Conservation (phyloP, 331 rosid species). For the Rosa hybrid region DNA sequence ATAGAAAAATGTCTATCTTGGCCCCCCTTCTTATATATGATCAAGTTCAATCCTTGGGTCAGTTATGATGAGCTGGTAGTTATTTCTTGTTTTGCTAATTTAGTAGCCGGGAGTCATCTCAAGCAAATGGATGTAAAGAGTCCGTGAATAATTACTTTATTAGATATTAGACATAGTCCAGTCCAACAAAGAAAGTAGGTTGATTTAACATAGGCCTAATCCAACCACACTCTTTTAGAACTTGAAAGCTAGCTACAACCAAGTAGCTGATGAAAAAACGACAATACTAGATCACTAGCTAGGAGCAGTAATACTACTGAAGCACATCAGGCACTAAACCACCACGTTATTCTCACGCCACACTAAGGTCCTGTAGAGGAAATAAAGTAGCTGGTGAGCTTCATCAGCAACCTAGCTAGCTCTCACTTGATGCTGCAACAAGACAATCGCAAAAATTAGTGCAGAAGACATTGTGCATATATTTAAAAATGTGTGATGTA, state of each 20-base stretch:
- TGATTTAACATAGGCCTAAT: constrained; percentile 9
- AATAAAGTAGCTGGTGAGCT: background rate
- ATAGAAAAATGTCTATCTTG: background rate
- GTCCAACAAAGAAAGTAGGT: background rate
- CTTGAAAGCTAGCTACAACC: background rate
- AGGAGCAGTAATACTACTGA: background rate
- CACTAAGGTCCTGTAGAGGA: background rate
- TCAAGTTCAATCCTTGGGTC: background rate
- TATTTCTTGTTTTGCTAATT: background rate
- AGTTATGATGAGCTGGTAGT: background rate
- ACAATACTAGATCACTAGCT: background rate
- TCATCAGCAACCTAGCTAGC: background rate
- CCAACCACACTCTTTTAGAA: background rate
- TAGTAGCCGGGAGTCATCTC: background rate
- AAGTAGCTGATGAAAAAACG: background rate
- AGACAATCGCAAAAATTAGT: background rate
- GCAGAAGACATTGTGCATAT: background rate
- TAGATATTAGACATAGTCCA: background rate
- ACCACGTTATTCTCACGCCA: constrained; percentile 6
- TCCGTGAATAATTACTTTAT: background rate
- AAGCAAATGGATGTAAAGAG: background rate
- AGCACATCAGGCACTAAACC: background rate
- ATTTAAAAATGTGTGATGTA: background rate
- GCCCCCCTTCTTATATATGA: background rate
- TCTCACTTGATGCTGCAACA: constrained; percentile 23